Percentiles rank a stretch among this genome's conserved stretches.
Evolutionary conservation across 2,329 filamentous ascomycete genomes (phyloP).

Genomic region (Coniochaeta hoffmannii): DNA sequence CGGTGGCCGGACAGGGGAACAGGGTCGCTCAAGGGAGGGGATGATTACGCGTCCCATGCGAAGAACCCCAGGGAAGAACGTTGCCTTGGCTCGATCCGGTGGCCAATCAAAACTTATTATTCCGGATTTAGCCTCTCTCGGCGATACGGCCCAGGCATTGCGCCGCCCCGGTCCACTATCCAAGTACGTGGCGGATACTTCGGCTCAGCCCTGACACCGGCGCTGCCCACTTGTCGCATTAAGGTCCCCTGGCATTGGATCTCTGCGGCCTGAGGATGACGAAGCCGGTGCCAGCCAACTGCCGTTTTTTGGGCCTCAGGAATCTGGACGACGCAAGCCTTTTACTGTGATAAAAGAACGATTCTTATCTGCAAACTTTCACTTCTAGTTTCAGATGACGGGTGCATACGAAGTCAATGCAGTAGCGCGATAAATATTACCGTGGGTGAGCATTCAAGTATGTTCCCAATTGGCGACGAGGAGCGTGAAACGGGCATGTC

Average conservation of each 20-base stretch:
- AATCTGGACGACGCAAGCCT: not conserved
- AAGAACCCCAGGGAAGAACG: not conserved
- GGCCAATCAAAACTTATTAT: not conserved
- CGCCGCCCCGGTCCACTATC: not conserved
- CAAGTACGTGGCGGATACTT: not conserved
- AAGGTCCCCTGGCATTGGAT: conserved; percentile 1
- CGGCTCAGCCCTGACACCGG: not conserved
- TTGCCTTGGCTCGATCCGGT: not conserved
- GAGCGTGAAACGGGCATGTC: no score
- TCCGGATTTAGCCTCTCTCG: not conserved
- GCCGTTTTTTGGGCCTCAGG: conserved; percentile 11
- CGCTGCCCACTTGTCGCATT: not conserved
- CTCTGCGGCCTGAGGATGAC: conserved; percentile 20
- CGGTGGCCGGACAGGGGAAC: not conserved
- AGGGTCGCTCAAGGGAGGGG: not conserved
- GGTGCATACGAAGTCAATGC: not conserved
- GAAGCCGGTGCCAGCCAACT: conserved; percentile 11
- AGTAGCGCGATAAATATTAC: not conserved
- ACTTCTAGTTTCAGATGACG: not conserved
- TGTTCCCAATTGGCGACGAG: no score
- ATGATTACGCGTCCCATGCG: not conserved
- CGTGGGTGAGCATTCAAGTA: no score
- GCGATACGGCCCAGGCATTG: conserved; percentile 2
- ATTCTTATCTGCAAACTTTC: not conserved
- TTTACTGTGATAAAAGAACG: no score